Evolutionary conservation across 352 stramenopile species (phyloP).

Genomic region (Pythium chondricola): DNA sequence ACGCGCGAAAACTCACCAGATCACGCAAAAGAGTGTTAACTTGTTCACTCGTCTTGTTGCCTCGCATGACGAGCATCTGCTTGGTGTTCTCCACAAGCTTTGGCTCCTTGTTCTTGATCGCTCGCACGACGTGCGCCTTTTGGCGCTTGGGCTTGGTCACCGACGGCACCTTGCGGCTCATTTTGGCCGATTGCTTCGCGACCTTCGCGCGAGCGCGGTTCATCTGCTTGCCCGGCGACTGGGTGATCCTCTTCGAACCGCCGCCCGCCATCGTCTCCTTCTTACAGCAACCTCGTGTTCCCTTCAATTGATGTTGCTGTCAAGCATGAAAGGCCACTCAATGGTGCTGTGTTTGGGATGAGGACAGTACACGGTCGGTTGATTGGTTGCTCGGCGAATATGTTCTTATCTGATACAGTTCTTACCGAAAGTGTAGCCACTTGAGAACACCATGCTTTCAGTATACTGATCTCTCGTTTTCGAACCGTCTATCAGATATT

Average conservation of each 20-base stretch:
- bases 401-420: conserved; percentile 18
- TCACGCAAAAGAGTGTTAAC: conserved; percentile 80
- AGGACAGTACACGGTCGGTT: conserved; percentile 14
- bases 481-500: not conserved
- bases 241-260: conserved; percentile 61
- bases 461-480: not conserved
- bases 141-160: conserved; percentile 72
- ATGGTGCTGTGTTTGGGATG: conserved; percentile 7
- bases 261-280: conserved; percentile 38
- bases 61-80: conserved; percentile 82
- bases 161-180: conserved; percentile 64
- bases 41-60: conserved; percentile 86
- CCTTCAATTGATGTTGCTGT: conserved; percentile 18
- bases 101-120: conserved; percentile 85
- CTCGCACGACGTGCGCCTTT: conserved; percentile 75
- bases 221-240: conserved; percentile 61
- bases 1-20: conserved; percentile 47
- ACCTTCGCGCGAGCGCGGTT: conserved; percentile 63
- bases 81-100: conserved; percentile 92
- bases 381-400: conserved; percentile 15
- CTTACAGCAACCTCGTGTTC: conserved; percentile 1
- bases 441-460: not conserved
- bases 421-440: not conserved
- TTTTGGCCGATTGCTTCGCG: conserved; percentile 54
- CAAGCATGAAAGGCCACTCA: conserved; percentile 20